Percentiles rank a stretch among this genome's conserved stretches.
Evolutionary conservation across 345 rosid species (phyloP).

Genomic region (Laguncularia racemosa): DNA sequence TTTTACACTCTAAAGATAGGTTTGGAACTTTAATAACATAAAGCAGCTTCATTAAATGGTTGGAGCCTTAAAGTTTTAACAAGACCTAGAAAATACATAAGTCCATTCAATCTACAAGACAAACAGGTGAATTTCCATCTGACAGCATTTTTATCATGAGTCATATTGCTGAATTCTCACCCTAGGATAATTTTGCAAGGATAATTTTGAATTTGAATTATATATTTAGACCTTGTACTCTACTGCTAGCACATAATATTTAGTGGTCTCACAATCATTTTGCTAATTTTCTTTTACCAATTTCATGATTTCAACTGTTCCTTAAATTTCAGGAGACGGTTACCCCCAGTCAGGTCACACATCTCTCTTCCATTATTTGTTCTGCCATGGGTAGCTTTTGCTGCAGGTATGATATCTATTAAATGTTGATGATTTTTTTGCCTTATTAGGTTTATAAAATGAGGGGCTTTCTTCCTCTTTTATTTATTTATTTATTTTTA

Average conservation of each 20-base stretch:
- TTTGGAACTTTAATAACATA: too few relatives aligned
- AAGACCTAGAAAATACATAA: too few relatives aligned
- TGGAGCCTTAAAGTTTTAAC: too few relatives aligned
- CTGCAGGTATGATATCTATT: conserved; percentile 46
- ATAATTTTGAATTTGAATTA: conserved; percentile 3
- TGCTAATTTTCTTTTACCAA: neutral
- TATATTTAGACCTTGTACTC: conserved; percentile 1
- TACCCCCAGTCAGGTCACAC: conserved; percentile 73
- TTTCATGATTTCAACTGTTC: conserved; percentile 8
- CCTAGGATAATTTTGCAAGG: neutral
- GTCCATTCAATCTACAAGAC: too few relatives aligned
- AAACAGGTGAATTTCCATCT: too few relatives aligned
- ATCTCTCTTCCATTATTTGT: conserved; percentile 62
- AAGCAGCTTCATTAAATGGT: too few relatives aligned
- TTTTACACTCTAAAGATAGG: too few relatives aligned
- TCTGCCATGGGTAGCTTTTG: conserved; percentile 68
- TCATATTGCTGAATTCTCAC: too few relatives aligned
- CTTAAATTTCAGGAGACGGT: conserved; percentile 57
- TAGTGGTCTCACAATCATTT: neutral
- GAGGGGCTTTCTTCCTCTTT: too few relatives aligned
- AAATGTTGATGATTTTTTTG: neutral
- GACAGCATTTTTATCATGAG: too few relatives aligned
- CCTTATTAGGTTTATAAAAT: neutral
- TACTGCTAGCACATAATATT: neutral
- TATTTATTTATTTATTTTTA: too few relatives aligned